phyloP scores from a whole-genome alignment of 805 yeast genomes.

The Candida germanica region DNA sequence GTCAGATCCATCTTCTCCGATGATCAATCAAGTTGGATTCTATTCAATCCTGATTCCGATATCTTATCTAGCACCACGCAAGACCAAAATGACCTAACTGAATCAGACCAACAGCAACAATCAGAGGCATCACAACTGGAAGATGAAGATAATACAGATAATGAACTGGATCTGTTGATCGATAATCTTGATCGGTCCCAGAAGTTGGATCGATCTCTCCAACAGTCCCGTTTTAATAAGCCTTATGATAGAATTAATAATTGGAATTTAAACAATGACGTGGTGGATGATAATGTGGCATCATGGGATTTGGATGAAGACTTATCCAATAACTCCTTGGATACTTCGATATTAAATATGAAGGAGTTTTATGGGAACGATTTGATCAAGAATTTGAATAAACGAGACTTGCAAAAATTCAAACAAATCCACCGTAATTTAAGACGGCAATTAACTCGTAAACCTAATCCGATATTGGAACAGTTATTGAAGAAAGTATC shows the following conservation, averaged over 20 bases:
- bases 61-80: slow-evolving; percentile 23
- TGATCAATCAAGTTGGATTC: slow-evolving; percentile 24
- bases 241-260: slow-evolving; percentile 16
- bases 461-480: slow-evolving; percentile 12
- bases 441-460: slow-evolving; percentile 10
- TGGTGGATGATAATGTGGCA: slow-evolving; percentile 34
- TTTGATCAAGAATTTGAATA: slow-evolving; percentile 20
- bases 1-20: slow-evolving; percentile 20
- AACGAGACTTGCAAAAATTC: slow-evolving; percentile 24
- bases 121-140: slow-evolving; percentile 10
- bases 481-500: slow-evolving; percentile 14
- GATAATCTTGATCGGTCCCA: slow-evolving; percentile 14
- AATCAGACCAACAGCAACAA: slow-evolving; percentile 3
- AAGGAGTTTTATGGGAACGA: slow-evolving; percentile 31
- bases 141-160: slow-evolving; percentile 13
- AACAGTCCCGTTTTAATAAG: slow-evolving; percentile 6
- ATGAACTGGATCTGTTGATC: slow-evolving; percentile 10
- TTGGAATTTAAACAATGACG: slow-evolving; percentile 20
- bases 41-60: slow-evolving; percentile 30
- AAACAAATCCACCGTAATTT: slow-evolving; percentile 19
- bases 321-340: slow-evolving; percentile 12
- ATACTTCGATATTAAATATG: slow-evolving; percentile 12
- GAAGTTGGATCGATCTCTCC: slow-evolving; percentile 7
- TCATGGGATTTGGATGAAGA: slow-evolving; percentile 36
- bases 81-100: slow-evolving; percentile 2